Evolutionary conservation across 306 rosid genomes (phyloP), one percentile per base, ranked within the genome.

Genomic region (Delonix regia): DNA sequence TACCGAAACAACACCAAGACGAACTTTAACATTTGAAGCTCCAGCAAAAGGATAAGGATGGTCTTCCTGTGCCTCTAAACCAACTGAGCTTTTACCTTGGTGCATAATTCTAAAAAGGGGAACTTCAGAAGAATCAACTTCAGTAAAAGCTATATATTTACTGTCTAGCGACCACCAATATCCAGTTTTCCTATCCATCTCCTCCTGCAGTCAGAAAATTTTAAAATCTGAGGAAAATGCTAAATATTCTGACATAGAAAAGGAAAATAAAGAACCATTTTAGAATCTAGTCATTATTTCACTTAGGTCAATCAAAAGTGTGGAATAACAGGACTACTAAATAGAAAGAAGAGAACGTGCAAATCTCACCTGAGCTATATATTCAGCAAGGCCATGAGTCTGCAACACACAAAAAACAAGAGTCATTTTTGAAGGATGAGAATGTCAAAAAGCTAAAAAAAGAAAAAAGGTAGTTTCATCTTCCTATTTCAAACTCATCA

Each of bases 141-240:
- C 89, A 18, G 98, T 89, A 78, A 96, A 96, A 6, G 98, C 98
- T 75, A 96, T 87, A 77, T 82, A 96, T 85, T 91, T 93, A 83
- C 98, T 74, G 80, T 96, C 97, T 62, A 90, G 87, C 22, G 99
- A 96, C 99, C 99, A 96, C 98, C 99, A 96, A 83, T 93, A 96
- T 61, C 99, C 99, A 74, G 80, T 89, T 85, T 93, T 96, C 66
- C 99, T 83, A 60, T 96, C 97, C 98, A 96, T 96, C 87, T 96
- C 99, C 87, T 96, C 99, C 99, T 96, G 92, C 61, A 83, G 79
- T 78, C 67, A 86, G 61, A 33, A 84, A 81, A 71, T 65, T 30
- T 44, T 18, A 42, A 63, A 81, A 79, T 27, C 38, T 22, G 72
- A 64, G 61, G 73, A 28, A 18, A 75, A 51, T 22, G 36, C 57